These are phyloP conservation scores for Diaporthe ampelina DNA, from an alignment of 2,329 filamentous ascomycete species.

Conservation along the genomic window DNA sequence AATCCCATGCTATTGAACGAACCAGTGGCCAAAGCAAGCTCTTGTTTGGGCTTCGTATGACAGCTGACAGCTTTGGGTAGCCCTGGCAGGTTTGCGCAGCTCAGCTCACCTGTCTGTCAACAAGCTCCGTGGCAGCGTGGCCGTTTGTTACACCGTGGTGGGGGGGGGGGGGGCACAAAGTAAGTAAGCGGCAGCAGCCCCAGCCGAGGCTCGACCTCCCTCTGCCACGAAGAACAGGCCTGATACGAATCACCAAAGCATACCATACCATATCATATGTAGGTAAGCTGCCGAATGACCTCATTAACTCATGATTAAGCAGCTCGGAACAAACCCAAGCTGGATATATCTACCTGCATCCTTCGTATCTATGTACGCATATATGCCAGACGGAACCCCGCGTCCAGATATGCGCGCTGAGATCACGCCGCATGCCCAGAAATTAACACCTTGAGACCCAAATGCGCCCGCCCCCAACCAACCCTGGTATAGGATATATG, in stretches of 20 bases:
- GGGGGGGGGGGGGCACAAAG: no score
- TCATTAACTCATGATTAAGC: slow-evolving; percentile 7
- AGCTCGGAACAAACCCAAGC: not conserved
- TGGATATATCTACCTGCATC: not conserved
- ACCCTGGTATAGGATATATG: slow-evolving; percentile 7
- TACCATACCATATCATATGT: not conserved
- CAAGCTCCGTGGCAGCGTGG: no score
- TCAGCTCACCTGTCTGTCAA: no score
- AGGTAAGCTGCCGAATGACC: not conserved
- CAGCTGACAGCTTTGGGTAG: no score
- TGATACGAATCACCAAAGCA: not conserved
- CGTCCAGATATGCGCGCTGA: slow-evolving; percentile 5
- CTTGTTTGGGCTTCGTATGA: no score
- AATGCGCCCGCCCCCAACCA: not conserved
- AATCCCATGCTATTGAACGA: no score
- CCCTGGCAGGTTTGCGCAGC: no score
- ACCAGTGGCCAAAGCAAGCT: no score
- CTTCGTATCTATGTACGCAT: not conserved
- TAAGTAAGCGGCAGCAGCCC: no score
- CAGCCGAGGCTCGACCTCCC: no score
- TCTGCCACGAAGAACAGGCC: no score
- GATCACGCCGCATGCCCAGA: slow-evolving; percentile 14
- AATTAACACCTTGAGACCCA: not conserved
- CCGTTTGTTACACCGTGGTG: no score
- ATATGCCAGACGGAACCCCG: not conserved